phyloP scores from a whole-genome alignment of 169 alveolate genomes.

The Cryptosporidium muris region DNA sequence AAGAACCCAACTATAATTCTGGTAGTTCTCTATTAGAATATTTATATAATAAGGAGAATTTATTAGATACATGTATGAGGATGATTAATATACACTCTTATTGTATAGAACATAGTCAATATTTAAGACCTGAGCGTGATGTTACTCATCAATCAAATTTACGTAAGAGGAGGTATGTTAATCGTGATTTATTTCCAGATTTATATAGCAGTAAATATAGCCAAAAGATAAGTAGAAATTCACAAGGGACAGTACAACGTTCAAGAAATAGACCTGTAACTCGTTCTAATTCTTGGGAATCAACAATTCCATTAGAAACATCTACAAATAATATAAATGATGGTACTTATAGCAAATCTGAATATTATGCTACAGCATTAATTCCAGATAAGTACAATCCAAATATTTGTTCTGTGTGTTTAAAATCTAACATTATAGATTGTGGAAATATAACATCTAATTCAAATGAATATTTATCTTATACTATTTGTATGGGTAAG shows the following conservation, averaged over 20 bases:
- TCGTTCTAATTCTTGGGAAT: conserved; percentile 60
- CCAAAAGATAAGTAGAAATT: conserved; percentile 26
- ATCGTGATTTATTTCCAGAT: conserved; percentile 61
- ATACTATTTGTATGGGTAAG: background rate
- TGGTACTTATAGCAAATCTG: background rate
- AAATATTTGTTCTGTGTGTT: conserved; percentile 35
- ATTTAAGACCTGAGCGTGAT: background rate
- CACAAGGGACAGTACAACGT: conserved; percentile 47
- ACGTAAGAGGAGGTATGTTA: conserved; percentile 31
- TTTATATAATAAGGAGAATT: conserved; percentile 22
- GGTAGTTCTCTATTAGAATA: conserved; percentile 25
- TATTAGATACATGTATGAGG: conserved; percentile 19
- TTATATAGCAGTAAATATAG: conserved; percentile 21
- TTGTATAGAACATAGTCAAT: conserved; percentile 13
- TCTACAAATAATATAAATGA: background rate
- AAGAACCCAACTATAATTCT: conserved; percentile 28
- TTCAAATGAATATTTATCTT: background rate
- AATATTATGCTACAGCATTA: conserved; percentile 12
- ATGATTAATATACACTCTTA: conserved; percentile 11
- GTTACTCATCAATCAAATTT: conserved; percentile 22
- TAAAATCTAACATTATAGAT: background rate
- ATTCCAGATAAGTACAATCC: conserved; percentile 24
- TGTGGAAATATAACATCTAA: background rate
- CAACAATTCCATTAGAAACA: background rate
- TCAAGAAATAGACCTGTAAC: conserved; percentile 52